phyloP scores from a whole-genome alignment of 202 grass and related monocot species.

The Digitaria exilis region DNA sequence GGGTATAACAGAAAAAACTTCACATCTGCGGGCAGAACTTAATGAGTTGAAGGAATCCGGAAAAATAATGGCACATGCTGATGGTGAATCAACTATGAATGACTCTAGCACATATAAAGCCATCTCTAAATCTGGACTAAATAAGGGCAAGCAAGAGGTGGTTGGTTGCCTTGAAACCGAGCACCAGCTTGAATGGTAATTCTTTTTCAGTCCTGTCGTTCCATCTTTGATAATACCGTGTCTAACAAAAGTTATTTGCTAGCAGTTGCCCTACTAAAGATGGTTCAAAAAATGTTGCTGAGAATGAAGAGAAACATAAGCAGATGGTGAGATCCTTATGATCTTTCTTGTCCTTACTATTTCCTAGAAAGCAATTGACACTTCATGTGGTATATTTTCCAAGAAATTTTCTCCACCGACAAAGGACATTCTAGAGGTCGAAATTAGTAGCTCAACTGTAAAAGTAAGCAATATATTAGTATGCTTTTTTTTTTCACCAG shows the following conservation, averaged over 20 bases:
- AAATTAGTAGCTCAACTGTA: neutral
- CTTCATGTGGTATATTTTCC: constrained; percentile 7
- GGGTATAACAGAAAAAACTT: constrained; percentile 38
- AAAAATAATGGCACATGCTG: constrained; percentile 35
- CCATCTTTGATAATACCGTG: neutral
- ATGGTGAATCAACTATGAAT: constrained; percentile 40
- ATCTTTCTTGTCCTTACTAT: constrained; percentile 15
- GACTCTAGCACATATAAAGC: constrained; percentile 23
- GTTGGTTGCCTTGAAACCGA: constrained; percentile 38
- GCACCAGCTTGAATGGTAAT: constrained; percentile 49
- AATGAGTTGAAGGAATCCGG: constrained; percentile 52
- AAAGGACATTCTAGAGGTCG: neutral
- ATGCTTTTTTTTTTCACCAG: neutral
- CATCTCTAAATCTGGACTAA: constrained; percentile 13
- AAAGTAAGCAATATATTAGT: neutral
- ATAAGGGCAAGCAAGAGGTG: constrained; percentile 39
- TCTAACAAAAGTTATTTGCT: constrained; percentile 24
- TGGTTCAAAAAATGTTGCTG: constrained; percentile 43
- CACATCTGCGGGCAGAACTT: constrained; percentile 50
- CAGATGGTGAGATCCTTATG: constrained; percentile 56
- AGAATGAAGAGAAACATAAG: constrained; percentile 60
- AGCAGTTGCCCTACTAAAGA: constrained; percentile 39
- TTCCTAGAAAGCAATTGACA: neutral
- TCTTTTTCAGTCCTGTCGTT: neutral
- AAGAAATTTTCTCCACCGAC: neutral